A percentile compares a stretch with the other conserved stretches of the same genome.
phyloP scores from a whole-genome alignment of 371 early-diverging fungal genomes.

The Coelomomyces lativittatus region DNA sequence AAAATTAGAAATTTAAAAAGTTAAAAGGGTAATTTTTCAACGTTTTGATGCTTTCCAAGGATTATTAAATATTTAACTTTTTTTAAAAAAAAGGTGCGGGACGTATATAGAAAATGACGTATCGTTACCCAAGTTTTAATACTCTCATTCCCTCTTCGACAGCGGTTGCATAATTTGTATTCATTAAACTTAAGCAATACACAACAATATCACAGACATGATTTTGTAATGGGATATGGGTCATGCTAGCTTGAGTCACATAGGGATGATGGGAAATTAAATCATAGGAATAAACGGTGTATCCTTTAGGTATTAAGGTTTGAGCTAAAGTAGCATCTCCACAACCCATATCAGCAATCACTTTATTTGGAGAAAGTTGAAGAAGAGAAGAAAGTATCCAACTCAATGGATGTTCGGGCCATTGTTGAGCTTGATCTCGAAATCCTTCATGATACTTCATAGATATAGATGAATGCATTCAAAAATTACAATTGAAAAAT shows the following conservation, averaged over 20 bases:
- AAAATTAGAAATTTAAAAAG: too few relatives aligned
- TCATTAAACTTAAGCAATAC: slow-evolving; percentile 94
- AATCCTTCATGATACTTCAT: slow-evolving; percentile 86
- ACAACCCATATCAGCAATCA: slow-evolving; percentile 94
- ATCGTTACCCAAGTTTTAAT: too few relatives aligned
- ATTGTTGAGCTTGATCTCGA: slow-evolving; percentile 73
- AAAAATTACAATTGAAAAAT: not conserved
- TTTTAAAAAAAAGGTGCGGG: too few relatives aligned
- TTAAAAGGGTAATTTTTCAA: too few relatives aligned
- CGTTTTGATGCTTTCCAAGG: too few relatives aligned
- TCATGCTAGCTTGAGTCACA: slow-evolving; percentile 85
- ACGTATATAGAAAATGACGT: too few relatives aligned
- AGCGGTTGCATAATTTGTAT: slow-evolving; percentile 48
- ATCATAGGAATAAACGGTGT: slow-evolving; percentile 83
- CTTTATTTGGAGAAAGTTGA: too few relatives aligned
- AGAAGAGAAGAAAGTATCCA: slow-evolving; percentile 58
- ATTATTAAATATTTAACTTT: too few relatives aligned
- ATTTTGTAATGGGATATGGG: slow-evolving; percentile 59
- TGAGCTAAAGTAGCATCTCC: slow-evolving; percentile 86
- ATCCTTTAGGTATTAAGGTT: slow-evolving; percentile 30
- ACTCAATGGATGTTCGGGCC: slow-evolving; percentile 95
- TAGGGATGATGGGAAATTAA: slow-evolving; percentile 61
- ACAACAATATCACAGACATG: slow-evolving; percentile 69
- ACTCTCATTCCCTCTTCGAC: slow-evolving; percentile 26
- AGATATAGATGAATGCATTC: not conserved